phyloP scores from a whole-genome alignment of 768 basidiomycete species.

The Dioszegia crocea region DNA sequence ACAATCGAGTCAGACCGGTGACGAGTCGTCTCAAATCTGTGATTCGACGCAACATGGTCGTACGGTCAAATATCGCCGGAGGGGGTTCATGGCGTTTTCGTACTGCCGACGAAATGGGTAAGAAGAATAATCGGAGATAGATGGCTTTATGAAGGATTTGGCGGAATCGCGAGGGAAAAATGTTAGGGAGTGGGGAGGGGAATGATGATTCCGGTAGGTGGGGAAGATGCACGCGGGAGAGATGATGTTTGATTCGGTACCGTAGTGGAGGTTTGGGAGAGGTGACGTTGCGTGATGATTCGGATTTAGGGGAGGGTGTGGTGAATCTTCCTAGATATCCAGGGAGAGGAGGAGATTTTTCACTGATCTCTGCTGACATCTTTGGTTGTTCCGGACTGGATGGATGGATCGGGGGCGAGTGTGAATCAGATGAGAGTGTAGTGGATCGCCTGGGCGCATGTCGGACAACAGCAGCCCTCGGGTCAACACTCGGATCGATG shows the following conservation, averaged over 20 bases:
- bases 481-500: conserved; percentile 49
- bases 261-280: not conserved
- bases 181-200: conserved; percentile 1
- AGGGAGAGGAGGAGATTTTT: conserved; percentile 17
- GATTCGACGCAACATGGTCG: conserved; percentile 66
- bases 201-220: not conserved
- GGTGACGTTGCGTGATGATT: not conserved
- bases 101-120: conserved; percentile 34
- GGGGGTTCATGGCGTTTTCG: conserved; percentile 19
- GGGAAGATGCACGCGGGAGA: too few species aligned
- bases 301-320: not conserved
- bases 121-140: conserved; percentile 40
- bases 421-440: not conserved
- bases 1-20: conserved; percentile 68
- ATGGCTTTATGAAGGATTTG: conserved; percentile 2
- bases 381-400: not conserved
- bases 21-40: conserved; percentile 72
- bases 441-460: not conserved
- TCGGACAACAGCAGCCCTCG: conserved; percentile 4
- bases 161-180: not conserved
- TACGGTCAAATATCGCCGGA: conserved; percentile 40
- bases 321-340: too few species aligned
- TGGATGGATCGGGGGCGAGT: not conserved
- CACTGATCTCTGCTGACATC: conserved; percentile 20
- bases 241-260: too few species aligned